Evolutionary conservation across 208 protist genomes (phyloP), one percentile per base, ranked within the genome.

Genomic region (Trypanosoma boissoni): DNA sequence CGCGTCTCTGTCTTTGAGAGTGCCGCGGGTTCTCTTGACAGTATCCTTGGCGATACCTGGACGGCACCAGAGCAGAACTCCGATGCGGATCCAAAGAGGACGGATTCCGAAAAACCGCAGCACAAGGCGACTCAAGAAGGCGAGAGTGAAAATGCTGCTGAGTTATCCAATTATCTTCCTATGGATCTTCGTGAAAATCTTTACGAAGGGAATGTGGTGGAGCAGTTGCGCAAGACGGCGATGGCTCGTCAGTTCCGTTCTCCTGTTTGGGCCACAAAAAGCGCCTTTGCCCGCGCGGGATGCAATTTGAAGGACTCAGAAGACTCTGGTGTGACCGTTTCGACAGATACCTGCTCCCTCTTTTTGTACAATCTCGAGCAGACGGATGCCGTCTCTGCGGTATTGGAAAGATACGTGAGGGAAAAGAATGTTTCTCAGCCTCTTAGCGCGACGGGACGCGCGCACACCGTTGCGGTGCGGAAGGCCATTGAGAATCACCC

Each of bases 361-460:
- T 27, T 12, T 1, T 18, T 90, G 12, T 90, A 73, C 58, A 90
- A 90, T 63, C 43, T 90, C 10, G 71, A 77, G 59, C 83, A 90
- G 64, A 90, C 78, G 9, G 44, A 51, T 28, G 54, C 68, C 16
- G 27, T 45, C 7, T 27, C 57, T 5, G 27, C 50, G 14, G 6
- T 53, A 3, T 44, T 48, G 2, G 28, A 27, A 2, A 36, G 55
- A 16, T 52, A 16, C 6, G n/a, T 60, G 24, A 49, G 20, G 14
- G 18, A 18, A 28, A 5, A 21, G 1, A 28, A 41, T 6, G 14
- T 42, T 24, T 20, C 46, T 28, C 14, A 42, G 49, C 53, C 61
- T 26, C 34, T 55, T 8, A 62, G 21, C 26, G 54, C 63, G 18
- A 0, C 37, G 27, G 63, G 63, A 24, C 53, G 54, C 9, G 54